Conservation (phyloP, 1,139 yeast genomes). For the Lodderomyces parapsilosis region DNA sequence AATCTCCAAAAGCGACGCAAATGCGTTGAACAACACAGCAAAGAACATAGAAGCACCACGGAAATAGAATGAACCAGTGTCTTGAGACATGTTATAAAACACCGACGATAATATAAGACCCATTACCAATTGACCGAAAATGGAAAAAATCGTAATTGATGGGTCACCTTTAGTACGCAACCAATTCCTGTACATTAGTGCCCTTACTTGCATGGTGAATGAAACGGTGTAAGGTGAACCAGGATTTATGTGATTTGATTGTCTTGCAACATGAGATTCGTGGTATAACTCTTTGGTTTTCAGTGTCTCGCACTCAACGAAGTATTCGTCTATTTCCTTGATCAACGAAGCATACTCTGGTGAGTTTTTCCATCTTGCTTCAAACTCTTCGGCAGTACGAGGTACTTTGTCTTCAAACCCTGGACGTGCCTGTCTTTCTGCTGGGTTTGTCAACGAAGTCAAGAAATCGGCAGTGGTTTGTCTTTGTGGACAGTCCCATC, state of each 20-base stretch:
- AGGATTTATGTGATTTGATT: constrained; percentile 54
- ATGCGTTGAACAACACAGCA: constrained; percentile 56
- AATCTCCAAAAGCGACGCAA: constrained; percentile 59
- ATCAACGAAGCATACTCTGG: constrained; percentile 17
- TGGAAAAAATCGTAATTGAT: constrained; percentile 57
- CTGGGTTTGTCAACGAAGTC: constrained; percentile 71
- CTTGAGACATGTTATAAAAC: constrained; percentile 48
- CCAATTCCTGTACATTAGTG: constrained; percentile 59
- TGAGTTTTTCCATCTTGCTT: constrained; percentile 24
- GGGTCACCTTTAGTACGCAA: constrained; percentile 67
- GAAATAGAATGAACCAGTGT: constrained; percentile 53
- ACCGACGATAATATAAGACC: constrained; percentile 72
- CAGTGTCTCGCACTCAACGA: constrained; percentile 9
- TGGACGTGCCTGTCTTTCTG: constrained; percentile 52
- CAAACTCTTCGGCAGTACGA: constrained; percentile 23
- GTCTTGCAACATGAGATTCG: constrained; percentile 56
- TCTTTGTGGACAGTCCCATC: constrained; percentile 65
- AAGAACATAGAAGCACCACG: constrained; percentile 60
- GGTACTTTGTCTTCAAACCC: constrained; percentile 43
- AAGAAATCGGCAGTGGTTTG: constrained; percentile 83
- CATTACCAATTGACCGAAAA: constrained; percentile 64
- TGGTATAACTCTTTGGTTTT: constrained; percentile 14
- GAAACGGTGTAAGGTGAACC: constrained; percentile 66
- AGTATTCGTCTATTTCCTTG: constrained; percentile 19
- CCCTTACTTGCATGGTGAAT: constrained; percentile 61